Evolutionary conservation across 1,284 basidiomycete species (phyloP), one percentile per base, ranked within the genome.

Genomic region (Sporisorium iseilematis-ciliati): DNA sequence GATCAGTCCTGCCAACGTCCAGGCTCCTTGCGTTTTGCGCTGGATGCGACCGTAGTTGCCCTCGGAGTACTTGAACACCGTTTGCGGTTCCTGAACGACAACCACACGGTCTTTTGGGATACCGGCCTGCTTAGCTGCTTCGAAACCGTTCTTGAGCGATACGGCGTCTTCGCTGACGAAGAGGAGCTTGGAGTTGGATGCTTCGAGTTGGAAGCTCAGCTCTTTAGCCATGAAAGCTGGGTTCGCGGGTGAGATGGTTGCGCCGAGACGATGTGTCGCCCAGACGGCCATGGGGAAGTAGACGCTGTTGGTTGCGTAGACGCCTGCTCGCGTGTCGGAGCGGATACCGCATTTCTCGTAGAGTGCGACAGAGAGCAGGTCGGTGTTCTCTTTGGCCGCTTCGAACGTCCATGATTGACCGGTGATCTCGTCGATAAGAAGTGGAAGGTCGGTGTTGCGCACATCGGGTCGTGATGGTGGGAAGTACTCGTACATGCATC

Each of bases 221-320:
- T 94, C 92, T n/a, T 88, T 88, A 7, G 85, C 85, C 5, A 88
- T 89, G 81, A 91, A 93, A 7, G 89, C 87, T 0, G 92, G 91
- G 79, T 93, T 94, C 1, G 90, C 90, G 20, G 88, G 90, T 88
- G 91, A 91, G 83, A 91, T 87, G 56, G 91, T 89, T 3, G 87
- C 92, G 12, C 92, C 92, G 14, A 93, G 85, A 45, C 89, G 88
- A 75, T 93, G 92, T 1, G 88, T 85, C 1, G 92, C 93, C 92
- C 93, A 94, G 12, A 93, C 86, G 2, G 87, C 87, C 10, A 90
- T 87, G 0, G 90, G 89, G 71, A 92, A 94, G 82, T 93, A 92
- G 55, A 82, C 60, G 50, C 57, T 66, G 60, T 82, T 82, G 57
- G 79, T 62, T 4, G 75, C 76, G 31, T 78, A 82, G 54, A 79